Evolutionary conservation across 345 rosid genomes (phyloP).

Genomic region (Adansonia digitata): DNA sequence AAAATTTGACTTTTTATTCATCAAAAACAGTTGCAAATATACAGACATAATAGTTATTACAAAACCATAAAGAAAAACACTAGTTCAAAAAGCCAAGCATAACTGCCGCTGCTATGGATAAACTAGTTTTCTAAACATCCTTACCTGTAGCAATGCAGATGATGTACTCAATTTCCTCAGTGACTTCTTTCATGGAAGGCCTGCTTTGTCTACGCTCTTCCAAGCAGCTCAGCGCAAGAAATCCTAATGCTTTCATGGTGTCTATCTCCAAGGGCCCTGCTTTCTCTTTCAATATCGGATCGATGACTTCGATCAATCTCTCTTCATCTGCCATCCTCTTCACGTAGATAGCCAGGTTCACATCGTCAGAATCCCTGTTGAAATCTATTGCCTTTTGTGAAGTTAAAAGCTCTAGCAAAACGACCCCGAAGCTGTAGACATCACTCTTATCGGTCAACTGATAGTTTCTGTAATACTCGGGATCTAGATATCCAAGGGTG

Average conservation of each 20-base stretch:
- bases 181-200: slow-evolving; percentile 61
- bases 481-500: slow-evolving; percentile 56
- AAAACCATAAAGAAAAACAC: not conserved
- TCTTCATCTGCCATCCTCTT: slow-evolving; percentile 40
- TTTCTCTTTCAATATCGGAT: slow-evolving; percentile 33
- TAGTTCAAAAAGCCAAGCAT: not conserved
- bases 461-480: slow-evolving; percentile 53
- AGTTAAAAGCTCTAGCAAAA: slow-evolving; percentile 49
- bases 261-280: slow-evolving; percentile 32
- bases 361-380: slow-evolving; percentile 47
- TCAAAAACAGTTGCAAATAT: not conserved
- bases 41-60: not conserved
- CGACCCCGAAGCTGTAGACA: slow-evolving; percentile 69
- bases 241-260: slow-evolving; percentile 45
- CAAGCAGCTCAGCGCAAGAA: slow-evolving; percentile 42
- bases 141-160: slow-evolving; percentile 2
- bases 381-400: slow-evolving; percentile 54
- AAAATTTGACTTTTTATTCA: not conserved
- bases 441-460: slow-evolving; percentile 64
- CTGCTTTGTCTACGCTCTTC: slow-evolving; percentile 58
- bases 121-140: not conserved
- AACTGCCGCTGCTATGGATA: not conserved
- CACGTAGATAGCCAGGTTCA: slow-evolving; percentile 43
- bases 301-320: slow-evolving; percentile 35
- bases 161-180: slow-evolving; percentile 45